phyloP scores from a whole-genome alignment of 169 alveolate species.

The Babesia ovata region DNA sequence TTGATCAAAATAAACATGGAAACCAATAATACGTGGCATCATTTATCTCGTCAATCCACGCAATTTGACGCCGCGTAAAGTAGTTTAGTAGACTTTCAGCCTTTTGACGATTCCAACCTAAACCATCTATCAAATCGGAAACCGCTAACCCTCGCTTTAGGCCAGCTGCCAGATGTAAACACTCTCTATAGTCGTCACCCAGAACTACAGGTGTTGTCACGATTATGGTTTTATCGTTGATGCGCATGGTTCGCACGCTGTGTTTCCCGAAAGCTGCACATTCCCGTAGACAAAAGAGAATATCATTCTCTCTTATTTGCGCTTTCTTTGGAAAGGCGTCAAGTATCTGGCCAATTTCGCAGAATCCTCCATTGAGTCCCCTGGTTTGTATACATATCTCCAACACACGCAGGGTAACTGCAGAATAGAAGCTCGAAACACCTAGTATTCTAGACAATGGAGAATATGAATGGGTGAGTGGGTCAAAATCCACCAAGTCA shows the following conservation, averaged over 20 bases:
- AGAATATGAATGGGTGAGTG: conserved; percentile 7
- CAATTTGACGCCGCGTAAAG: conserved; percentile 32
- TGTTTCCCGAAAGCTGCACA: conserved; percentile 38
- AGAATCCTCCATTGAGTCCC: conserved; percentile 49
- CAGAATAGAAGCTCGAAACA: conserved; percentile 16
- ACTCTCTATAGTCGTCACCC: not conserved
- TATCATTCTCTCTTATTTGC: conserved; percentile 27
- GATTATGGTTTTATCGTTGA: conserved; percentile 27
- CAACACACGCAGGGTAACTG: conserved; percentile 21
- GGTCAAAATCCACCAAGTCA: conserved; percentile 47
- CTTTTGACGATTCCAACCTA: conserved; percentile 26
- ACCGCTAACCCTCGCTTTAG: conserved; percentile 31
- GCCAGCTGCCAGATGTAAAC: conserved; percentile 15
- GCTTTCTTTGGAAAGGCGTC: conserved; percentile 22
- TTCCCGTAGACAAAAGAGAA: conserved; percentile 11
- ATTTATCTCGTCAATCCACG: conserved; percentile 46
- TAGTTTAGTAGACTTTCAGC: conserved; percentile 26
- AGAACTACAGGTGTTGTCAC: conserved; percentile 36
- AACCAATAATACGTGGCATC: conserved; percentile 49
- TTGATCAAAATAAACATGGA: conserved; percentile 17
- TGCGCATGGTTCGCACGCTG: conserved; percentile 15
- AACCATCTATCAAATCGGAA: not conserved
- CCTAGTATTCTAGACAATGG: conserved; percentile 15
- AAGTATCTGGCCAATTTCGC: conserved; percentile 30
- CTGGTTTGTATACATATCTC: conserved; percentile 54